Conservation (phyloP, 2,329 filamentous ascomycete genomes). For the Biscogniauxia marginata region DNA sequence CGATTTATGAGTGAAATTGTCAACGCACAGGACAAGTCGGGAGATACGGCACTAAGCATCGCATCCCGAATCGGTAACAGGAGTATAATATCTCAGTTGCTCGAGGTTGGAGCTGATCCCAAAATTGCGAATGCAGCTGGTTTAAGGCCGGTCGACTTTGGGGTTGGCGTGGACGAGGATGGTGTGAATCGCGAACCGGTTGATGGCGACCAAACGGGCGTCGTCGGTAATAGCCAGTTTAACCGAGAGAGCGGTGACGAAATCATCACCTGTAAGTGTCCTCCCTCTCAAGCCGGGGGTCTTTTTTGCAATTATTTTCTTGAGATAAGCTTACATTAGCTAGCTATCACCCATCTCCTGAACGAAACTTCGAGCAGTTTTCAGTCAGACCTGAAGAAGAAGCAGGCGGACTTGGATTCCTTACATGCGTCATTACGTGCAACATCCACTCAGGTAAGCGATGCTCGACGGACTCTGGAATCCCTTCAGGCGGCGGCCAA, state of each 20-base stretch:
- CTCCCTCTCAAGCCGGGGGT: too few relatives aligned
- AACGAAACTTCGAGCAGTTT: slow-evolving; percentile 77
- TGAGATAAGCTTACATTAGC: slow-evolving; percentile 33
- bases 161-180: slow-evolving; percentile 70
- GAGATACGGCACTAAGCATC: slow-evolving; percentile 92
- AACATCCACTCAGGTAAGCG: slow-evolving; percentile 73
- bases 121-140: slow-evolving; percentile 88
- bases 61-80: slow-evolving; percentile 90
- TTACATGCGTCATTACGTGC: slow-evolving; percentile 80
- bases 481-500: slow-evolving; percentile 64
- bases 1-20: slow-evolving; percentile 97
- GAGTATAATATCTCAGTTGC: slow-evolving; percentile 92
- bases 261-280: slow-evolving; percentile 70
- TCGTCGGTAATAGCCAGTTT: slow-evolving; percentile 49
- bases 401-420: slow-evolving; percentile 79
- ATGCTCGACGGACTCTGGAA: slow-evolving; percentile 73
- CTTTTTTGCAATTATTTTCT: background rate
- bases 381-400: slow-evolving; percentile 74
- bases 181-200: slow-evolving; percentile 27
- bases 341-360: slow-evolving; percentile 80
- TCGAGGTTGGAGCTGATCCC: slow-evolving; percentile 94
- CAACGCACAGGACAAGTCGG: slow-evolving; percentile 89
- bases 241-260: slow-evolving; percentile 75
- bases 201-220: slow-evolving; percentile 42
- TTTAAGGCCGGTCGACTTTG: slow-evolving; percentile 88